A percentile compares a stretch with the other conserved stretches of the same genome.
These are phyloP conservation scores for Filobasidium uniguttulatum DNA, from an alignment of 1,284 basidiomycete genomes.

Conservation along the genomic window DNA sequence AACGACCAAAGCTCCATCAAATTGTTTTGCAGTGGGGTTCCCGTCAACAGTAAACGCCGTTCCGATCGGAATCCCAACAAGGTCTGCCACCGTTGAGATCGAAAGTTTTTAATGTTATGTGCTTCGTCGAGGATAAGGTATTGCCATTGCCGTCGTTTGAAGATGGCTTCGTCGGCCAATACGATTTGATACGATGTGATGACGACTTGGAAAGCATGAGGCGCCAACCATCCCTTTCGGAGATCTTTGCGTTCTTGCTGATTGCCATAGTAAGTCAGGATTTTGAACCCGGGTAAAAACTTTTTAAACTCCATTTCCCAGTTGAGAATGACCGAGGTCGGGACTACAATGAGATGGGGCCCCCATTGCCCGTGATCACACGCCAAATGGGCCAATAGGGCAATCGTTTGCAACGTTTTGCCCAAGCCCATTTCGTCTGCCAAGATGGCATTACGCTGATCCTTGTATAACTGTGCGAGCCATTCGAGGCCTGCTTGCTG, in stretches of 20 bases:
- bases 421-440: constrained; percentile 90
- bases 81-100: constrained; percentile 88
- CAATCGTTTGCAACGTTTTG: constrained; percentile 76
- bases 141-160: constrained; percentile 90
- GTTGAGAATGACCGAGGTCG: constrained; percentile 87
- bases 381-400: constrained; percentile 73
- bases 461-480: constrained; percentile 77
- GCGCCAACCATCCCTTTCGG: constrained; percentile 85
- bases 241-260: constrained; percentile 87
- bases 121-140: constrained; percentile 96
- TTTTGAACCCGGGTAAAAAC: constrained; percentile 86
- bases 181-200: constrained; percentile 91
- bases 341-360: constrained; percentile 73
- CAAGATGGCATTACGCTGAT: constrained; percentile 74
- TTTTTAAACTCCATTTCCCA: constrained; percentile 94
- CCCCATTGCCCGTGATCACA: constrained; percentile 71
- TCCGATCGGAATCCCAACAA: constrained; percentile 87
- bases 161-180: constrained; percentile 81
- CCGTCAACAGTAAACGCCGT: constrained; percentile 73
- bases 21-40: constrained; percentile 92
- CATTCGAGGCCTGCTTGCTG: constrained; percentile 90
- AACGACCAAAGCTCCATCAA: constrained; percentile 90
- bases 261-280: constrained; percentile 81
- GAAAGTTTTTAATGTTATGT: constrained; percentile 98
- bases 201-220: constrained; percentile 86